phyloP scores from a whole-genome alignment of 2,329 filamentous ascomycete species.

The Penicillium glabrum region DNA sequence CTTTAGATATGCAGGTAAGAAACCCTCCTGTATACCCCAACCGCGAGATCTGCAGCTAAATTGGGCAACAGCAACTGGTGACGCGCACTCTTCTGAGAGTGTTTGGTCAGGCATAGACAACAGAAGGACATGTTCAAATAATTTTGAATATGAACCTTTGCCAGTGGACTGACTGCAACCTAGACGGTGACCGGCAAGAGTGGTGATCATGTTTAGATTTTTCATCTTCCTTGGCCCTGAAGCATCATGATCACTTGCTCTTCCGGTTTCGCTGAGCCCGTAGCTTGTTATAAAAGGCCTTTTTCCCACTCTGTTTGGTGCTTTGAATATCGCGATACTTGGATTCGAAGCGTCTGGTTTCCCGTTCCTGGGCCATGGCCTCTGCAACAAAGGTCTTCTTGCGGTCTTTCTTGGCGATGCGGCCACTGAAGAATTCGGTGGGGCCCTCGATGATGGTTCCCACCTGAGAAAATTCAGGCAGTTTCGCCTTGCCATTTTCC shows the following conservation, averaged over 20 bases:
- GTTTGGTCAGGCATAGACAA: slow-evolving; percentile 14
- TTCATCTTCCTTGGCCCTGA: neutral
- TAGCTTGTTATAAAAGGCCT: slow-evolving; percentile 81
- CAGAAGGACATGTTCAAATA: neutral
- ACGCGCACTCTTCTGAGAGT: slow-evolving; percentile 31
- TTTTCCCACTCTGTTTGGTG: slow-evolving; percentile 83
- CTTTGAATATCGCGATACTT: slow-evolving; percentile 86
- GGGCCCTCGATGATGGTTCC: slow-evolving; percentile 86
- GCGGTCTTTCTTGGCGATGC: slow-evolving; percentile 81
- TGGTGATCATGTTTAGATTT: neutral
- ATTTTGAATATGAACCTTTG: neutral
- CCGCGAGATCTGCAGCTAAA: slow-evolving; percentile 17
- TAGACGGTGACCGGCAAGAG: neutral
- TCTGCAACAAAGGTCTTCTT: slow-evolving; percentile 87
- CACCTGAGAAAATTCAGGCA: slow-evolving; percentile 83
- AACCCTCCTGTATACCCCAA: neutral
- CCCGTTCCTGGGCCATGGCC: slow-evolving; percentile 66
- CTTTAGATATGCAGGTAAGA: slow-evolving; percentile 61
- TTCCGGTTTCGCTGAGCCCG: slow-evolving; percentile 54
- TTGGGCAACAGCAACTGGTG: slow-evolving; percentile 35
- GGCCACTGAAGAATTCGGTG: slow-evolving; percentile 79
- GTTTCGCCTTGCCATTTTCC: slow-evolving; percentile 65
- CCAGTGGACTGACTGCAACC: neutral
- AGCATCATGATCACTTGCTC: slow-evolving; percentile 20
- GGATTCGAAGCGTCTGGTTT: slow-evolving; percentile 72